Base-by-base conservation (phyloP, 1,284 basidiomycete species). In the Coniferiporia weirii region DNA sequence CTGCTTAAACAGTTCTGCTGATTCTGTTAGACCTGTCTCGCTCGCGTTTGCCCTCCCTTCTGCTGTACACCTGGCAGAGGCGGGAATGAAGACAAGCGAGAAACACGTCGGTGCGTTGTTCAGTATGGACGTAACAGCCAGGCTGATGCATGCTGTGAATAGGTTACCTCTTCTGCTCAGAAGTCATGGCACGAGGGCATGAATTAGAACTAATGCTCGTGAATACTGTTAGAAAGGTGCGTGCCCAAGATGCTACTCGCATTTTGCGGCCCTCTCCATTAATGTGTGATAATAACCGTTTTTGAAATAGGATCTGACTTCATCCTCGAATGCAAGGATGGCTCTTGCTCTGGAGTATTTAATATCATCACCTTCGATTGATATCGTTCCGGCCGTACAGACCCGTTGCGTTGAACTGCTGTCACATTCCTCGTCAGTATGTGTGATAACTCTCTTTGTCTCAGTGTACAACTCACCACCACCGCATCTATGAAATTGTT, bases 171-270 rank as follows among this genome's bases (percentile, higher is more conserved):
- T 91, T 89, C 67, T 91, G 89, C 66, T 71, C 77, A 47, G 82
- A 89, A 67, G 71, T 87, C 17, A 88, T 92, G 84, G 79, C 82
- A 43, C 65, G 70, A 17, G 71, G 78, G 46, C 83, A 90, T 66
- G 87, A 89, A 63, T 74, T 91, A 32, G 79, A 82, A 60, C 74
- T 92, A n/a, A 89, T 92, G 88, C 75, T 92, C 12, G 83, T 92
- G 48, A 92, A 92, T 64, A 91, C 89, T 1, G 67, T 91, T 44
- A 83, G 89, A 62, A 91, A 91, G 78, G 89, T 84, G 35, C 22
- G 38, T 35, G 8, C 3, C 10, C 2, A 8, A 3, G n/a, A 9
- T 64, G 51, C 60, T 27, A 27, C 27, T 57, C n/a, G 22, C 27
- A 22, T 54, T 32, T 8, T 38, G 10, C 38, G 35, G 34, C 27